These are phyloP conservation scores for Penicillium nordicum DNA, from an alignment of 2,329 filamentous ascomycete species.

Conservation along the genomic window DNA sequence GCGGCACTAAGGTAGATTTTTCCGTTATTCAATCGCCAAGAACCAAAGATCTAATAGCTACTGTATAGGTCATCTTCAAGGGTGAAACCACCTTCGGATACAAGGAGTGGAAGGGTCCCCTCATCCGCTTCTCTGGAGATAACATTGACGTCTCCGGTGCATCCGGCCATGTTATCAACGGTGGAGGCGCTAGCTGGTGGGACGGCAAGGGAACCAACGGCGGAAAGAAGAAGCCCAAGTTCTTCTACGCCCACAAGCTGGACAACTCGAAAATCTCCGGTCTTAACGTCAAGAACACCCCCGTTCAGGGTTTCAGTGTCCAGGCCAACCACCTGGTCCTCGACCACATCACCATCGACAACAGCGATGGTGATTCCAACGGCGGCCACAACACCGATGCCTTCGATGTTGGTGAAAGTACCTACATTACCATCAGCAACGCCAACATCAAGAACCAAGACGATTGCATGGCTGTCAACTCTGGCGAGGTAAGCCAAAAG, in stretches of 20 bases:
- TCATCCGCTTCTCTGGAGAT: constrained; percentile 58
- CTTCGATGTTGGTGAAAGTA: constrained; percentile 41
- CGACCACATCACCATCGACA: constrained; percentile 54
- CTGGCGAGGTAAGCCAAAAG: constrained; percentile 40
- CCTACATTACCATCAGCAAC: constrained; percentile 49
- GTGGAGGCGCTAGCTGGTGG: constrained; percentile 58
- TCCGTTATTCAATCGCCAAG: neutral
- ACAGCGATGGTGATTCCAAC: constrained; percentile 51
- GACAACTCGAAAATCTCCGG: constrained; percentile 33
- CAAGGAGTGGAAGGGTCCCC: constrained; percentile 61
- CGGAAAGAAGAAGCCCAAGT: constrained; percentile 63
- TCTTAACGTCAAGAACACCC: constrained; percentile 38
- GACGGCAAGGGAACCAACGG: constrained; percentile 59
- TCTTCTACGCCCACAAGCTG: constrained; percentile 52
- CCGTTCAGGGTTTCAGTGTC: constrained; percentile 38
- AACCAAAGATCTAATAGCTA: neutral
- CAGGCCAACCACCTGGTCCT: constrained; percentile 52
- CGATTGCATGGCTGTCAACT: constrained; percentile 59
- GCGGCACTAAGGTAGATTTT: constrained; percentile 47
- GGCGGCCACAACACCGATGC: constrained; percentile 53
- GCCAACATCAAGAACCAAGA: constrained; percentile 58
- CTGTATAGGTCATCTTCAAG: constrained; percentile 55
- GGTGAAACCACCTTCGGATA: constrained; percentile 65
- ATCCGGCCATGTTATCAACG: constrained; percentile 53
- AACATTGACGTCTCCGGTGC: constrained; percentile 53